Percentiles rank a stretch among this genome's conserved stretches.
These are phyloP conservation scores for Teunomyces stri DNA, from an alignment of 805 yeast genomes.

Conservation along the genomic window DNA sequence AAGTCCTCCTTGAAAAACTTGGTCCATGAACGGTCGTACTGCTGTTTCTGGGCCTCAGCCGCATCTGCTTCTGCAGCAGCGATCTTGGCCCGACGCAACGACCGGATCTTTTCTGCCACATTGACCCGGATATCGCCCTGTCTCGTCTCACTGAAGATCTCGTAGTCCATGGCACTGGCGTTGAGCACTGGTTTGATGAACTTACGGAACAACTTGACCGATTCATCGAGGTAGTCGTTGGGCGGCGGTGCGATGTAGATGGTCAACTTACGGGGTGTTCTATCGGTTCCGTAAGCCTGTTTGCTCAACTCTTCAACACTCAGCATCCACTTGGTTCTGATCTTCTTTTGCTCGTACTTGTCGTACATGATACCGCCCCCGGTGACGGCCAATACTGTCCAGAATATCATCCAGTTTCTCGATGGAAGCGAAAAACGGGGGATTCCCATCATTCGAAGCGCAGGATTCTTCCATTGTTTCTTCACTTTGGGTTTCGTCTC, in stretches of 20 bases:
- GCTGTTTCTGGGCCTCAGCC: conserved; percentile 4
- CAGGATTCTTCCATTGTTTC: conserved; percentile 68
- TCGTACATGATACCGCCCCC: conserved; percentile 83
- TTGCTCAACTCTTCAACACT: conserved; percentile 55
- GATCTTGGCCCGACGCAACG: conserved; percentile 48
- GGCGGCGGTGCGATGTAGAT: conserved; percentile 97
- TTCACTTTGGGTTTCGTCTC: conserved; percentile 15
- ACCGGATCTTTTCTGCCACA: conserved; percentile 82
- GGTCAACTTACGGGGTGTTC: conserved; percentile 69
- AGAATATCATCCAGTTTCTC: conserved; percentile 89
- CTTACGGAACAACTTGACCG: conserved; percentile 69
- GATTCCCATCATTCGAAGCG: conserved; percentile 80
- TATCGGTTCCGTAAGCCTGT: conserved; percentile 41
- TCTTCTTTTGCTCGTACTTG: conserved; percentile 63
- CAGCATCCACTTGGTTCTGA: conserved; percentile 63
- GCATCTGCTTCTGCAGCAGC: conserved; percentile 10
- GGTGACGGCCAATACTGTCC: conserved; percentile 62
- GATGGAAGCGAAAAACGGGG: conserved; percentile 78
- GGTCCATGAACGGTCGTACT: conserved; percentile 26
- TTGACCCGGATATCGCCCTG: conserved; percentile 85
- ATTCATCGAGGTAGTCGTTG: conserved; percentile 76
- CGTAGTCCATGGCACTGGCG: conserved; percentile 82
- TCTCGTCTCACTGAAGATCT: conserved; percentile 68
- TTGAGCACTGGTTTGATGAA: conserved; percentile 84
- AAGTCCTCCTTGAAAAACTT: conserved; percentile 20